These are phyloP conservation scores for Suillus discolor DNA, from an alignment of 768 basidiomycete genomes.

Conservation along the genomic window DNA sequence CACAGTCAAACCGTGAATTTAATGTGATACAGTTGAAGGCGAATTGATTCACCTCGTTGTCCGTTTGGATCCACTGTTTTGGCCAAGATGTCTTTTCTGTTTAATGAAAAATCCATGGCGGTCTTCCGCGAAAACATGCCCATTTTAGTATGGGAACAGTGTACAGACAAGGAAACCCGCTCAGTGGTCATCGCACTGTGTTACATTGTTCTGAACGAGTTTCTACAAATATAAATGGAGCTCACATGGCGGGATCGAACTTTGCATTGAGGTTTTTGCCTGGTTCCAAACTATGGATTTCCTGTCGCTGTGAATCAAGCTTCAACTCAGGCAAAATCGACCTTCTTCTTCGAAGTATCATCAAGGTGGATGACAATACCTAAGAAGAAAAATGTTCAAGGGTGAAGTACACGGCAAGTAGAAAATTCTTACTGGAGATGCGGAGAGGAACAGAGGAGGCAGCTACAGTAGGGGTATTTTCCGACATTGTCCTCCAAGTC, in stretches of 20 bases:
- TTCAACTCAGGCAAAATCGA: slow-evolving; percentile 10
- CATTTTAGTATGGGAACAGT: slow-evolving; percentile 6
- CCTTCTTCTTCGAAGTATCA: slow-evolving; percentile 5
- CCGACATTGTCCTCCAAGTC: too few relatives aligned
- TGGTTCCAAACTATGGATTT: not conserved
- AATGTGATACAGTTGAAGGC: not conserved
- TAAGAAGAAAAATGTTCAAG: not conserved
- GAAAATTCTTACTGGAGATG: slow-evolving; percentile 1
- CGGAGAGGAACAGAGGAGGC: not conserved
- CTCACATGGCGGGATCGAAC: slow-evolving; percentile 7
- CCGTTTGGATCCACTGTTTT: not conserved
- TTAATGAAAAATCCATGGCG: slow-evolving; percentile 3
- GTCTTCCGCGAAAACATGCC: not conserved
- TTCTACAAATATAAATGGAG: not conserved
- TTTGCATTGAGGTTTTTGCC: slow-evolving; percentile 5
- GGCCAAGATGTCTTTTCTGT: slow-evolving; percentile 4
- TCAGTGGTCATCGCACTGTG: not conserved
- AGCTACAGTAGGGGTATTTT: not conserved
- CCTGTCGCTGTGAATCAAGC: not conserved
- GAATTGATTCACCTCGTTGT: not conserved
- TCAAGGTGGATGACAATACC: slow-evolving; percentile 2
- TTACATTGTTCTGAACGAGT: not conserved
- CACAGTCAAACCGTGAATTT: not conserved
- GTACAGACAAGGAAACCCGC: slow-evolving; percentile 4
- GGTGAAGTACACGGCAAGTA: not conserved